Evolutionary conservation across 1,284 basidiomycete genomes (phyloP).

Genomic region (Vanrija sp.): DNA sequence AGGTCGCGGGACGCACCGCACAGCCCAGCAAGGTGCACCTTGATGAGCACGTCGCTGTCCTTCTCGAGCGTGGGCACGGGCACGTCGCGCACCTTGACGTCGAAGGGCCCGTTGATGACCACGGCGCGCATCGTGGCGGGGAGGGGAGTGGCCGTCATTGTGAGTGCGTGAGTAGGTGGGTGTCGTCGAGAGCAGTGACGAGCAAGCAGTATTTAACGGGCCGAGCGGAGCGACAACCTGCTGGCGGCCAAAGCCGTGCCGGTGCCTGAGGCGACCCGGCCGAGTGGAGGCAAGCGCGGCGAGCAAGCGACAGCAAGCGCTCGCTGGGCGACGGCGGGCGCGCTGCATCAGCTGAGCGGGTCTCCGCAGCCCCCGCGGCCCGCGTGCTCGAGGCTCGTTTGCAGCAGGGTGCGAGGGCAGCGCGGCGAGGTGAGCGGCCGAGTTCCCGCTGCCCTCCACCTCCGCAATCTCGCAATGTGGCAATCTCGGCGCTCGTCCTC

Average conservation of each 20-base stretch:
- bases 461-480: too few species aligned
- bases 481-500: too few species aligned
- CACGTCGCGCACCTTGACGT: constrained; percentile 30
- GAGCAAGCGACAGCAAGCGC: too few species aligned
- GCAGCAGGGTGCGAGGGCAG: too few species aligned
- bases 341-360: too few species aligned
- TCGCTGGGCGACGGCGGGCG: too few species aligned
- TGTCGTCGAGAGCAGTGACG: too few species aligned
- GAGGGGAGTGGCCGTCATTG: background rate
- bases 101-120: constrained; percentile 26
- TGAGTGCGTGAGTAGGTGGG: background rate
- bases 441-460: too few species aligned
- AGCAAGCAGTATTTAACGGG: background rate
- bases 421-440: too few species aligned
- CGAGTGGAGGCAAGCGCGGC: too few species aligned
- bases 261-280: background rate
- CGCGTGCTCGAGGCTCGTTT: too few species aligned
- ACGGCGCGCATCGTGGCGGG: constrained; percentile 36
- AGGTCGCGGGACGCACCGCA: constrained; percentile 30
- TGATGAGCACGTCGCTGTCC: constrained; percentile 39
- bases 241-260: background rate
- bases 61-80: constrained; percentile 29
- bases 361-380: too few species aligned
- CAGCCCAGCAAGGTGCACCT: constrained; percentile 35
- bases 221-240: background rate